phyloP scores from a whole-genome alignment of 495 filamentous ascomycete species.

The Aspergillus kassunensis region DNA sequence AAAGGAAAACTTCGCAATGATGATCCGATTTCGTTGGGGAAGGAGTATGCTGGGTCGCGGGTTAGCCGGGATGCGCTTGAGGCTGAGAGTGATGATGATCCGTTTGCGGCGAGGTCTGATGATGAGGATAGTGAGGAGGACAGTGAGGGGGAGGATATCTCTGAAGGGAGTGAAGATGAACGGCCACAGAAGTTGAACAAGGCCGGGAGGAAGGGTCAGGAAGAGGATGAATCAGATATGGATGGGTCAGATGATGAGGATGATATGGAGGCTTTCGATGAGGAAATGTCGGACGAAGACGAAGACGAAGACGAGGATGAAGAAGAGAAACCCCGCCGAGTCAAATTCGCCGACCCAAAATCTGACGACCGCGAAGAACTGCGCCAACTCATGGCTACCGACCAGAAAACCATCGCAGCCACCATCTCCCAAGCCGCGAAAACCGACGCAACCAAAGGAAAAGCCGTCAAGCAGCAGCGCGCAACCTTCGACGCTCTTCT shows the following conservation, averaged over 20 bases:
- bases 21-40: conserved; percentile 57
- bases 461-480: conserved; percentile 77
- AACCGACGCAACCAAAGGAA: conserved; percentile 78
- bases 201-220: conserved; percentile 19
- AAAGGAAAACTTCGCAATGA: conserved; percentile 82
- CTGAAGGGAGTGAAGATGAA: conserved; percentile 23
- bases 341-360: conserved; percentile 24
- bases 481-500: conserved; percentile 82
- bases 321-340: conserved; percentile 20
- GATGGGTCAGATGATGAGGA: conserved; percentile 22
- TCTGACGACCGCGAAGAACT: conserved; percentile 54
- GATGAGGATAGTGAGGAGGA: conserved; percentile 38
- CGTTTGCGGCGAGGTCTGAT: conserved; percentile 33
- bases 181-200: conserved; percentile 28
- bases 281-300: conserved; percentile 28
- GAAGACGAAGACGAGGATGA: conserved; percentile 33
- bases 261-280: conserved; percentile 28
- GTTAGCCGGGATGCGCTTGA: conserved; percentile 71
- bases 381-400: conserved; percentile 64
- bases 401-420: conserved; percentile 63
- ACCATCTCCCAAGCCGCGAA: conserved; percentile 69
- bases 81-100: conserved; percentile 46
- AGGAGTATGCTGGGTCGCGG: conserved; percentile 74
- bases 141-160: conserved; percentile 28
- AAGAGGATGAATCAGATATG: conserved; percentile 18